Base-by-base conservation (phyloP, 2,329 filamentous ascomycete genomes). In the Aspergillus japonicus region DNA sequence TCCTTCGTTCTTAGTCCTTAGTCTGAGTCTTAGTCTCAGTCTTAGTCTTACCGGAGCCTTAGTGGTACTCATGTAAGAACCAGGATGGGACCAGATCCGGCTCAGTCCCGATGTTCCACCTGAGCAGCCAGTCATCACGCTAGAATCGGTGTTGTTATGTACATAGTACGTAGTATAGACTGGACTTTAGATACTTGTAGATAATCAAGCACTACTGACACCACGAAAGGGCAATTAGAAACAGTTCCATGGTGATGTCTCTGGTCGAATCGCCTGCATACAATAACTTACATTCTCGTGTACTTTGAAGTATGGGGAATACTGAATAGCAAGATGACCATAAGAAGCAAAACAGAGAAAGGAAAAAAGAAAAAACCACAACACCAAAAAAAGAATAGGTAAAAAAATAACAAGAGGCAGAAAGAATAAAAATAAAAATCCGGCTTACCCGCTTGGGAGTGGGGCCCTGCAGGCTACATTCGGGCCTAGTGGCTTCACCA, bases 401-500 rank as follows among this genome's bases (percentile, higher is more conserved):
- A 23, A 47, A 14, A 10, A 39, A 29, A 50, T 48, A 56, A 51
- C 24, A 56, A 56, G 31, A 51, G 29, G 29, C 12, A 50, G 23
- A 50, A 56, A 53, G 42, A 56, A 52, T 53, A 60, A 51, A 56
- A 56, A 57, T 54, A 56, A 52, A 57, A 49, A 56, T 47, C 60
- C 60, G 60, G 60, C 60, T 57, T 62, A 62, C 58, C 60, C 60
- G 54, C 60, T 55, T 51, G 47, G 10, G 26, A 54, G 48, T 56
- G 58, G 60, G 48, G 39, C 39, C 26, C 19, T 42, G n/a, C 49
- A 14, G 49, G n/a, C 53, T 23, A 24, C n/a, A 35, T 33, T 53
- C 19, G n/a, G 50, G 56, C 11, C 44, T 58, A 58, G 56, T 19
- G 50, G 24, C 19, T 21, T 53, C 24, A 55, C 53, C 53, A 55